Evolutionary conservation across 257 asterid genomes (phyloP).

Genomic region (Sherardia arvensis): DNA sequence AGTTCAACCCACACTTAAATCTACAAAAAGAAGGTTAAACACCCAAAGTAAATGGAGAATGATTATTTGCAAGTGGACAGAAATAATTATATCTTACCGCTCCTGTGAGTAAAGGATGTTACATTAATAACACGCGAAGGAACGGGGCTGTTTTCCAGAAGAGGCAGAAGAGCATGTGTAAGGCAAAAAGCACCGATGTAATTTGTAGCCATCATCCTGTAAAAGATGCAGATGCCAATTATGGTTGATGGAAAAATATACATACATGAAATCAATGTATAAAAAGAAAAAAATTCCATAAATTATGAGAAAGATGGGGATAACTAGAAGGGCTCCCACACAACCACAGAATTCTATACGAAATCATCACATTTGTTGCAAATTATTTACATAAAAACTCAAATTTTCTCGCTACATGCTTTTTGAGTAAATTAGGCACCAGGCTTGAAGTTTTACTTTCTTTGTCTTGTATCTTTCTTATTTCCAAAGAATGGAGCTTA

Average conservation of each 20-base stretch:
- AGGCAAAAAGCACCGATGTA: slow-evolving; percentile 82
- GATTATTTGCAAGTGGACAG: not conserved
- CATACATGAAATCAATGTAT: not conserved
- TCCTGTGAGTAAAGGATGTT: slow-evolving; percentile 85
- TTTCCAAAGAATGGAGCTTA: not conserved
- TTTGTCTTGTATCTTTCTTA: too few relatives aligned
- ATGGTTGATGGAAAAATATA: not conserved
- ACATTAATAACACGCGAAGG: slow-evolving; percentile 84
- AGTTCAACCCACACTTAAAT: not conserved
- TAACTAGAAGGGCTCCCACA: not conserved
- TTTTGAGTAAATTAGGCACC: not conserved
- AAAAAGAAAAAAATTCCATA: not conserved
- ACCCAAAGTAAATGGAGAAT: not conserved
- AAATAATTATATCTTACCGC: slow-evolving; percentile 34
- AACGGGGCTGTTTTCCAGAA: slow-evolving; percentile 55
- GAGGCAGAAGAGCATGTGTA: slow-evolving; percentile 63
- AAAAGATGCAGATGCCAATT: slow-evolving; percentile 14
- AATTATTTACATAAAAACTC: not conserved
- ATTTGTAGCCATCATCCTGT: slow-evolving; percentile 88
- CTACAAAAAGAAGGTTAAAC: not conserved
- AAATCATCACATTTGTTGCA: not conserved
- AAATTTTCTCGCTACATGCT: not conserved
- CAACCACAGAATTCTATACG: not conserved
- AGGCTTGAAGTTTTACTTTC: not conserved
- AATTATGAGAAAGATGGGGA: not conserved